Base-by-base conservation (phyloP, 345 rosid species). In the Limnanthes douglasii region DNA sequence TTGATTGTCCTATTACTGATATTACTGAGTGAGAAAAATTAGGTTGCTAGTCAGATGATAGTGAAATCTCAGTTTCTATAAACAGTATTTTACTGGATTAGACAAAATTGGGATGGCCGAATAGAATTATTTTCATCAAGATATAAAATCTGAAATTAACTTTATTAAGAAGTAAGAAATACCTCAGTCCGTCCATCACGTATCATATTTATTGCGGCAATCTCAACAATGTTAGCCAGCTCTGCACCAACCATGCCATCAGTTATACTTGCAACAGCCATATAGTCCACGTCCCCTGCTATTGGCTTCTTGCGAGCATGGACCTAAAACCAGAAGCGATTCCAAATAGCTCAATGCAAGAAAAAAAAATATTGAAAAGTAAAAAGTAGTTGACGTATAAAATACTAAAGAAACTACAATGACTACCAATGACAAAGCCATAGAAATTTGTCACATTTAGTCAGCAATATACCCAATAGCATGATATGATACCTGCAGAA, bases 241-340 rank as follows among this genome's bases (percentile, higher is more conserved):
- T 86, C 96, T 9, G 96, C 96, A 57, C 96, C 96, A 62, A 86
- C 96, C 96, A 86, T 86, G 47, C 94, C 94, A 50, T 81, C 92
- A 15, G 92, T 78, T 73, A 78, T 69, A 50, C 86, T 62, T 43
- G 94, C 92, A 51, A 86, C 86, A 43, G 94, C 94, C 85, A 69
- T 48, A 42, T 81, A 77, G 69, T 81, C 96, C 45, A 86, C 72
- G 81, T 86, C 92, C 39, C 75, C 84, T 27, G 94, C 92, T 86
- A 86, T 77, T 14, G 96, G 84, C 65, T 86, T 86, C 60, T 72
- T 86, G 25, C 92, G 75, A 55, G 94, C 94, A 75, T 86, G 96
- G 54, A 86, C 96, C 94, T 86, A 39, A 15, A 36, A 31, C 15
- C 8, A 57, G 19, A 43, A 25, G 16, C 16, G 21, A 11, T 34